These are phyloP conservation scores for Stephania cephalantha DNA, from an alignment of 164 flowering plant species.

Conservation along the genomic window DNA sequence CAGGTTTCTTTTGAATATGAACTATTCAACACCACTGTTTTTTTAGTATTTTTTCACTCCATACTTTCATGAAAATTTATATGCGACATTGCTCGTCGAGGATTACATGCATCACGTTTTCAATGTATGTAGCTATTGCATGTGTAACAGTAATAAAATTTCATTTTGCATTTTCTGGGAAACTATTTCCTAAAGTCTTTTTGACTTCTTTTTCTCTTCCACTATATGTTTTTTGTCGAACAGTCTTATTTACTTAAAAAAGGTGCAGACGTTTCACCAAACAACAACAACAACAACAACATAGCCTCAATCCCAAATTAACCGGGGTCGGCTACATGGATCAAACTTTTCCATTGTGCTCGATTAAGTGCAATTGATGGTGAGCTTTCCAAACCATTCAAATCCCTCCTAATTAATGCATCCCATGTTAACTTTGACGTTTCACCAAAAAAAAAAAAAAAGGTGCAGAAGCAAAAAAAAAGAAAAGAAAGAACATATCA, in stretches of 20 bases:
- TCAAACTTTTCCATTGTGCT: no score
- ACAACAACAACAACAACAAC: no score
- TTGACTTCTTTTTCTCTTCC: not conserved
- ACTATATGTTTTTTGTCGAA: not conserved
- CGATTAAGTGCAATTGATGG: no score
- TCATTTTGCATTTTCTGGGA: not conserved
- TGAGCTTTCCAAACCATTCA: no score
- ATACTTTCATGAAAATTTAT: not conserved
- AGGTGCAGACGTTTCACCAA: no score
- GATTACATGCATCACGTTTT: not conserved
- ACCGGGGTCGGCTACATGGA: no score
- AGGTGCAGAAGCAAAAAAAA: not conserved
- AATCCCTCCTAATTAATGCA: no score
- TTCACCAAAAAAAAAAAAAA: no score
- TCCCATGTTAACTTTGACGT: no score
- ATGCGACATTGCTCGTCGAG: not conserved
- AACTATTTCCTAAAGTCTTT: not conserved
- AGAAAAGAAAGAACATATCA: no score
- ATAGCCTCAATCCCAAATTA: no score
- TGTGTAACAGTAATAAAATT: not conserved
- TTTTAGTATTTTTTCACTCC: not conserved
- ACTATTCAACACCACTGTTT: not conserved
- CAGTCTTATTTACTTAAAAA: not conserved
- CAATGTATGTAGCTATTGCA: not conserved
- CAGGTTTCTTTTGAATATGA: not conserved